phyloP scores from a whole-genome alignment of 495 filamentous ascomycete species.

The Pyronema omphalodes region DNA sequence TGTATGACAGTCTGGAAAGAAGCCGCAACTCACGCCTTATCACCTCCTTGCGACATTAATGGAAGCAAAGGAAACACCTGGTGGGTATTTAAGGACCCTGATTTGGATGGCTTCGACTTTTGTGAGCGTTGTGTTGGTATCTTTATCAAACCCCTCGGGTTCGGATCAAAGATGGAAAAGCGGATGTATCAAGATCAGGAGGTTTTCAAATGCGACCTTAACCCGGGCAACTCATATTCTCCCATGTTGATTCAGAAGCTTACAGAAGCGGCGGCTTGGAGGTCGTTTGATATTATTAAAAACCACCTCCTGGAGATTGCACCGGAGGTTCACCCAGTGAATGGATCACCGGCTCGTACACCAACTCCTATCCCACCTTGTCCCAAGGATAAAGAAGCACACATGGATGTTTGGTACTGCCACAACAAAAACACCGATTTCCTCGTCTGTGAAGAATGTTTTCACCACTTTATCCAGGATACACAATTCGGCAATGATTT shows the following conservation, averaged over 20 bases:
- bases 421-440: too few species aligned
- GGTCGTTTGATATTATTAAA: constrained; percentile 2
- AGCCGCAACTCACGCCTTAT: neutral
- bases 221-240: neutral
- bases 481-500: too few species aligned
- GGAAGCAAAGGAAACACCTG: neutral
- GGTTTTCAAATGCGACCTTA: neutral
- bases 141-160: constrained; percentile 1
- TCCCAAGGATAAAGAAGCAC: too few species aligned
- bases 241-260: neutral
- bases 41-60: neutral
- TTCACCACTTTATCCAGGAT: too few species aligned
- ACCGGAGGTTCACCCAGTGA: neutral
- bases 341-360: neutral
- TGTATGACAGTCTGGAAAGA: neutral
- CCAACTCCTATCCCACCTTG: too few species aligned
- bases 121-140: constrained; percentile 2
- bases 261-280: constrained; percentile 4
- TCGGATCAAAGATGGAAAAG: neutral
- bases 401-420: too few species aligned
- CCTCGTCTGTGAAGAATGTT: too few species aligned
- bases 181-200: neutral
- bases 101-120: constrained; percentile 1
- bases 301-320: neutral
- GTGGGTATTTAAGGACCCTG: neutral